phyloP scores from a whole-genome alignment of 305 asterid genomes.

The Fraxinus angustifolia region DNA sequence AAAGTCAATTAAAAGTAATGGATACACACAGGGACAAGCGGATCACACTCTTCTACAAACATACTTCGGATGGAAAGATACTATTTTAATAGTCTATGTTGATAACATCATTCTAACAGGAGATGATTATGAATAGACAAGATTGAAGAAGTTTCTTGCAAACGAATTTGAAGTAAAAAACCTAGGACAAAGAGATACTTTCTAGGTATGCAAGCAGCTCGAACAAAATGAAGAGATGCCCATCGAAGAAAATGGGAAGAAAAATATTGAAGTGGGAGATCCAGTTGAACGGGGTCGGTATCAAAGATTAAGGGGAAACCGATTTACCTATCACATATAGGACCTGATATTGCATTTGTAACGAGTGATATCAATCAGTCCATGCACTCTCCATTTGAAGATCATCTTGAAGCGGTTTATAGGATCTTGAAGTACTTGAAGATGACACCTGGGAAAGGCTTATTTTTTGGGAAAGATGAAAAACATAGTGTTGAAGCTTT shows the following conservation, averaged over 20 bases:
- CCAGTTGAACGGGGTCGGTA: background rate
- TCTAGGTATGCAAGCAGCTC: background rate
- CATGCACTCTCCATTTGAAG: background rate
- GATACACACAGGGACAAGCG: background rate
- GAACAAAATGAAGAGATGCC: background rate
- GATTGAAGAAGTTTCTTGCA: background rate
- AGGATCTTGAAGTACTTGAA: background rate
- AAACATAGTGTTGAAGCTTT: background rate
- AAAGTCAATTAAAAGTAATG: background rate
- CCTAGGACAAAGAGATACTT: background rate
- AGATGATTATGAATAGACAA: background rate
- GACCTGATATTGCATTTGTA: background rate
- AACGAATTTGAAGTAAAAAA: background rate
- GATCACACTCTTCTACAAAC: background rate
- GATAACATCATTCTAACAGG: background rate
- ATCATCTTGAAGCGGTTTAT: background rate
- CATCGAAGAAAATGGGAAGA: background rate
- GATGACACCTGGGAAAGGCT: background rate
- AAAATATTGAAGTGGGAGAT: no score
- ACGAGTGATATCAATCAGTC: background rate
- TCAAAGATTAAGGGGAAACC: background rate
- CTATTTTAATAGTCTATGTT: background rate
- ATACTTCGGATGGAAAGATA: background rate
- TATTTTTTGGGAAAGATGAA: background rate
- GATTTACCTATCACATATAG: background rate